Conservation (phyloP, 2,329 filamentous ascomycete species). For the Sporothrix schenckii region DNA sequence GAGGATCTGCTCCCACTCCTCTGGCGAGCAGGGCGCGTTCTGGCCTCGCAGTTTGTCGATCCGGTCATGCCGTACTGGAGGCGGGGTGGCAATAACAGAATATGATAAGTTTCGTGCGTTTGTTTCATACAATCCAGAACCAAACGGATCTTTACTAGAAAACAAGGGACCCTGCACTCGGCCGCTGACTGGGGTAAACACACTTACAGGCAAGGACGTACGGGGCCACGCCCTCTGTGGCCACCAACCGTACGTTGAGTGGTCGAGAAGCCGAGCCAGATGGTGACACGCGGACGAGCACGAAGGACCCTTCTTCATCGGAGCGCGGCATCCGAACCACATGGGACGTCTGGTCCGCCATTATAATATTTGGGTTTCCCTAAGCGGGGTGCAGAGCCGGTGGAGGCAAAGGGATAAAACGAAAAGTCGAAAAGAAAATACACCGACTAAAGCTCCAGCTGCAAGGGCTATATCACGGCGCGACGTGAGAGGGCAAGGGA, state of each 20-base stretch:
- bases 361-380: background rate
- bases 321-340: slow-evolving; percentile 64
- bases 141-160: background rate
- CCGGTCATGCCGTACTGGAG: slow-evolving; percentile 59
- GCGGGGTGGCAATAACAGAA: background rate
- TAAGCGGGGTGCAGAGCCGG: slow-evolving; percentile 8
- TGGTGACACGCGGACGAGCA: slow-evolving; percentile 63
- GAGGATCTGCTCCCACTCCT: slow-evolving; percentile 70
- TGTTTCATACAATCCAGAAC: background rate
- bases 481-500: background rate
- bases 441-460: background rate
- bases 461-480: slow-evolving; percentile 21
- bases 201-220: slow-evolving; percentile 61
- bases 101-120: background rate
- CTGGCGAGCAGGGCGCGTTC: slow-evolving; percentile 57
- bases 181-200: background rate
- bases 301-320: slow-evolving; percentile 55
- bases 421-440: background rate
- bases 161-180: background rate
- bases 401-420: background rate
- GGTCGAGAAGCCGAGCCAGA: slow-evolving; percentile 49
- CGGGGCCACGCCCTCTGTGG: slow-evolving; percentile 66
- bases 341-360: slow-evolving; percentile 34
- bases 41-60: slow-evolving; percentile 56
- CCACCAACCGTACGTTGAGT: slow-evolving; percentile 68